Base-by-base conservation (phyloP, 2,329 filamentous ascomycete genomes). In the Chaetomium olivaceum region DNA sequence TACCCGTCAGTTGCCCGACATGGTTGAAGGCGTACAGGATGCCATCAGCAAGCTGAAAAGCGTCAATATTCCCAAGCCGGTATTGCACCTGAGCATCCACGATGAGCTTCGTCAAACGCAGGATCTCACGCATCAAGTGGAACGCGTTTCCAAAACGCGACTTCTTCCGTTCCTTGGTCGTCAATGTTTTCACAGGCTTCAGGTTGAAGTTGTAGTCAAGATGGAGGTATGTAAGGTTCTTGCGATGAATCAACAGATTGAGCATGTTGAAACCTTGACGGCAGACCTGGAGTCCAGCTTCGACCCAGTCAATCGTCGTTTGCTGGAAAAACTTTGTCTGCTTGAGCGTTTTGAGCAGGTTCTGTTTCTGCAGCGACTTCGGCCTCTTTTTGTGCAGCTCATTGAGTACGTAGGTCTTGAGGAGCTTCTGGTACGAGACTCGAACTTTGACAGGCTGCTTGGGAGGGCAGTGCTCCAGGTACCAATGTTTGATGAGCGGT, bases 11-110 rank as follows among this genome's bases (percentile, higher is more conserved):
- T 78, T 99, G 96, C 68, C 95, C 95, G 64, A 99, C 95, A 73
- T 99, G 95, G 80, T 99, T 99, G 82, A 99, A 99, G 21, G 95
- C 96, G 73, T 99, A 99, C n/a, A 98, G 83, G 64, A 99, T 99
- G 77, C 95, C 95, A 77, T 99, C 95, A 3, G 95, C 95, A 70
- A 99, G 88, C 78, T 99, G 95, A 82, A 99, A 99, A 46, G 96
- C 95, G 78, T 99, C 95, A 69, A 99, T 98, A 74, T 99, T 99
- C 66, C 96, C 96, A 48, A 99, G 82, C 31, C 95, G 90, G 76
- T 98, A 99, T 77, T 99, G 95, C 27, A 99, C 96, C 77, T 99
- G 96, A 2, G 95, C 94, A 78, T 99, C 95, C 52, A 99, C 95
- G 74, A 99, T 98, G 70, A 99, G 85, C 80, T 99, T 99, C 0